Conservation (phyloP, 2,329 filamentous ascomycete species). For the Leptographium wingfieldii region DNA sequence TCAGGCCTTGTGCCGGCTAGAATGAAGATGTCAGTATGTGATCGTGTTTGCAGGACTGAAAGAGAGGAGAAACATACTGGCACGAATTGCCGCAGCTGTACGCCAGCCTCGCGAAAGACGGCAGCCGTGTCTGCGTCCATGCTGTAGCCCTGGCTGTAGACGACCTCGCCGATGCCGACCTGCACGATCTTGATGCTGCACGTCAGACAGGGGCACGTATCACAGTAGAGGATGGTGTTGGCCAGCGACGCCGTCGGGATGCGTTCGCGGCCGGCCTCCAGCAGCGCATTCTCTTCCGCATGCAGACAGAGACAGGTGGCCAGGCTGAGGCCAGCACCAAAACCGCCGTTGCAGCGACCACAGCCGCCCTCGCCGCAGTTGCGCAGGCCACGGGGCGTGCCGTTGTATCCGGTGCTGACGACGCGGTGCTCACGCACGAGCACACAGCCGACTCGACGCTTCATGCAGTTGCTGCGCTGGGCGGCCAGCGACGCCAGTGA, state of each 20-base stretch:
- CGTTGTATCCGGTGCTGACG: constrained; percentile 93
- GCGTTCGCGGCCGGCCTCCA: constrained; percentile 86
- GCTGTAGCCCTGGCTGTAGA: constrained; percentile 87
- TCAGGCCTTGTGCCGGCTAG: constrained; percentile 51
- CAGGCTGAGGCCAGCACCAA: constrained; percentile 56
- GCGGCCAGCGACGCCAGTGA: constrained; percentile 83
- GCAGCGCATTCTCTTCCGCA: constrained; percentile 90
- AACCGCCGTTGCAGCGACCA: constrained; percentile 67
- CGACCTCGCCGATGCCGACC: constrained; percentile 89
- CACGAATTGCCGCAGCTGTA: constrained; percentile 75
- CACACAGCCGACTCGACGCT: constrained; percentile 87
- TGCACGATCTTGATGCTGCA: constrained; percentile 98
- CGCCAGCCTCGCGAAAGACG: constrained; percentile 73
- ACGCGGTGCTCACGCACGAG: constrained; percentile 77
- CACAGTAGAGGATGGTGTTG: constrained; percentile 77
- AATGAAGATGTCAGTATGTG: neutral
- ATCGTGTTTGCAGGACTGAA: neutral
- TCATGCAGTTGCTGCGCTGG: constrained; percentile 94
- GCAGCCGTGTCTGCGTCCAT: constrained; percentile 79
- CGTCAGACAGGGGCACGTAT: constrained; percentile 92
- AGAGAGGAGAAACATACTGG: constrained; percentile 44
- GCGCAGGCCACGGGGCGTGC: constrained; percentile 74
- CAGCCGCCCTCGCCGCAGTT: constrained; percentile 95
- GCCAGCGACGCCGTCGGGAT: constrained; percentile 47
- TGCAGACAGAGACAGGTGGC: constrained; percentile 93